Evolutionary conservation across 176 grass and related monocot genomes (phyloP), one percentile per base, ranked within the genome.

Genomic region (Eleusine indica): DNA sequence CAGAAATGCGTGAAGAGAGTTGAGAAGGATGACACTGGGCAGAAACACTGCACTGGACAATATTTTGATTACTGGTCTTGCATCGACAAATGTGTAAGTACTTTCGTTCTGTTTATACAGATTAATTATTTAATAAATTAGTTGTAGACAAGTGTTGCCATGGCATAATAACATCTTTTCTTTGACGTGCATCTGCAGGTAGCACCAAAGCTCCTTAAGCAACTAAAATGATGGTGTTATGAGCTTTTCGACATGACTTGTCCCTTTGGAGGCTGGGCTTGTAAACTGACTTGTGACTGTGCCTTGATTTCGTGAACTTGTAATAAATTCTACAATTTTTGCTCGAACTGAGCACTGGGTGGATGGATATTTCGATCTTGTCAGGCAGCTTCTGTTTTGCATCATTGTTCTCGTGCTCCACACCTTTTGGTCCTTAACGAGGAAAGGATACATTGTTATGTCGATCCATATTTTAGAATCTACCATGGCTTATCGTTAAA

Each of bases 1-100:
- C 92, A 94, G 89, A 82, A 43, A 78, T 94, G 92, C n/a, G 51
- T 91, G 44, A 94, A 91, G 89, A 84, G 89, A 79, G 66, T 91
- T 0, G 87, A 94, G 53, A 83, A 70, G 14, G 86, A 89, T 75
- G 89, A 94, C 40, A 87, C 89, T 62, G 92, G 83, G 7, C 86
- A 89, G 65, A 94, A 94, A 70, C 92, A 94, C 63, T 94, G 89
- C 83, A 94, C 89, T 44, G 91, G 89, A 44, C 89, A 94, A 80
- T 94, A 86, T 66, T 94, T 94, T 76, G 92, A 91, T 79, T 94
- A 91, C 29, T 91, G 87, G 89, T 83, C 75, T 51, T 91, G 92
- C 58, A 54, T 94, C 2, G 89, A 91, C 43, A 91, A 89, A 87
- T 91, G 86, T 66, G 89, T 94, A 85, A 91, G 92, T 77, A 86